Base-by-base conservation (phyloP, 352 stramenopile genomes). In the Globisporangium nunn region DNA sequence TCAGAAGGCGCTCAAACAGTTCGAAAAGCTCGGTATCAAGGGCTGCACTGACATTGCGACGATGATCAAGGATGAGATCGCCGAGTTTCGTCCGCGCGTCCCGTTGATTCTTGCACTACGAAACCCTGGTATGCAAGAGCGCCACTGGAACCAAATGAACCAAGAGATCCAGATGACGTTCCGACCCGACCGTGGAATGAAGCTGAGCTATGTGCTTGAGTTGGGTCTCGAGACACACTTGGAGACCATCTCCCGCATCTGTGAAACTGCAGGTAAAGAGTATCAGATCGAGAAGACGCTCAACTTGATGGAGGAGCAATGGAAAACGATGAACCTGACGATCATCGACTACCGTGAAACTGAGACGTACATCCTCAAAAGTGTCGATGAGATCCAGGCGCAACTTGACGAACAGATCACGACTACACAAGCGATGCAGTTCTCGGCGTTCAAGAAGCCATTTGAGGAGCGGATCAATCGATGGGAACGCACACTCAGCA, bases 401-500 rank as follows among this genome's bases (percentile, higher is more conserved):
- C 70, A 98, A 6, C 70, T 98, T 1, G 94, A 98, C 46, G 94
- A 98, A 61, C 94, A 98, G 61, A 96, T 98, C 64, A 98, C 92
- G 1, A 98, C 91, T 41, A 97, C 91, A 0, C 91, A 98, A 58
- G 89, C 91, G 28, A 98, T 98, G 93, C 88, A 95, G 63, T 98
- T 98, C 59, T 97, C 87, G 1, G 78, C 90, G 0, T 98, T 98
- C 67, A 98, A 98, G 64, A 95, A 93, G 14, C 91, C 91, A 0
- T 98, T 98, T 49, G 91, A 97, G 60, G 90, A 97, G 49, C 72
- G 87, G 1, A 98, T 98, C 49, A 93, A 92, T 31, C 66, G 87
- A 15, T 98, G 93, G 93, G 87, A 97, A 52, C 72, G 70, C 14
- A 94, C 83, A 2, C 72, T 98, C 4, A 93, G 78, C 49, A 86